These are phyloP conservation scores for Takakia lepidozioides DNA, from an alignment of 225 moss, liverwort and hornwort genomes.

Conservation along the genomic window DNA sequence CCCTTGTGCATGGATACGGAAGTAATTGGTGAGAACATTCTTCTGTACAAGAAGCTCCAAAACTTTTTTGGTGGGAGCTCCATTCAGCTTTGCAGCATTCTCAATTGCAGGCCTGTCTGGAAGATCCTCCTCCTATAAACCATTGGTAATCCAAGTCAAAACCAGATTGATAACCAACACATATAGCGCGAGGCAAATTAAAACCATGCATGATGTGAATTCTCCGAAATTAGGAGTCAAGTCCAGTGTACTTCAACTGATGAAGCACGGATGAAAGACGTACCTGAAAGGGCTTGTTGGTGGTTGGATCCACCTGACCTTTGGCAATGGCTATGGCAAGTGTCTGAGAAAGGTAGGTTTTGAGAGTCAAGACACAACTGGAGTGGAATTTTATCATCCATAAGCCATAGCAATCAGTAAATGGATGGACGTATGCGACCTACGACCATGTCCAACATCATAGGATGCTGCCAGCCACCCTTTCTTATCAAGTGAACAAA, in stretches of 20 bases:
- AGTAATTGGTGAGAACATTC: constrained; percentile 64
- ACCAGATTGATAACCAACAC: too few relatives aligned
- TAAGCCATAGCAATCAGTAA: too few relatives aligned
- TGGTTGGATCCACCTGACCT: constrained; percentile 85
- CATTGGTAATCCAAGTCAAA: too few relatives aligned
- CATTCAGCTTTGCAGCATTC: neutral
- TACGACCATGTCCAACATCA: too few relatives aligned
- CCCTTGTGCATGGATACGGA: constrained; percentile 55
- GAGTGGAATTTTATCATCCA: too few relatives aligned
- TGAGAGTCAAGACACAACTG: constrained; percentile 42
- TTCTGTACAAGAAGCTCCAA: constrained; percentile 25
- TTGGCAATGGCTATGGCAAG: constrained; percentile 59
- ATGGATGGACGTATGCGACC: too few relatives aligned
- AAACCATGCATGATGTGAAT: too few relatives aligned
- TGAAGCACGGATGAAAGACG: neutral
- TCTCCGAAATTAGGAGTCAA: too few relatives aligned
- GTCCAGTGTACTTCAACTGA: too few relatives aligned
- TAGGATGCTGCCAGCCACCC: too few relatives aligned
- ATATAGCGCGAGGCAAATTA: too few relatives aligned
- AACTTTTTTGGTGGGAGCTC: constrained; percentile 13
- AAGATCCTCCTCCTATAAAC: constrained; percentile 26
- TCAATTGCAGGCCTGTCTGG: constrained; percentile 5
- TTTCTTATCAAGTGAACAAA: too few relatives aligned
- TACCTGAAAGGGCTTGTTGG: constrained; percentile 75
- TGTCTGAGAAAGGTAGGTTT: constrained; percentile 52